phyloP scores from a whole-genome alignment of 2,329 filamentous ascomycete genomes.

The Beauveria varroae region DNA sequence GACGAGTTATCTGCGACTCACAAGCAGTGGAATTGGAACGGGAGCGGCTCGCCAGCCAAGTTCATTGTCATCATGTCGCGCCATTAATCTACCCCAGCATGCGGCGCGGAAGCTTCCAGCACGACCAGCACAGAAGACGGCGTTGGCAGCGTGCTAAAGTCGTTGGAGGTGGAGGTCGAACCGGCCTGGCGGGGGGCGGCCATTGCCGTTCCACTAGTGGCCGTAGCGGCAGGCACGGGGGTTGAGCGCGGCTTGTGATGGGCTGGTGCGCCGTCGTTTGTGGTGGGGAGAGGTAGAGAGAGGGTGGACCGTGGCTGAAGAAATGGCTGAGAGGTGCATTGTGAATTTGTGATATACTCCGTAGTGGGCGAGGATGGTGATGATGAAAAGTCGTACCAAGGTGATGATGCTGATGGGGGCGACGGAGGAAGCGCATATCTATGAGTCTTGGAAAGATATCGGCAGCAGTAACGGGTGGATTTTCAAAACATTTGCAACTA shows the following conservation, averaged over 20 bases:
- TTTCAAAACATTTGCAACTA: not conserved
- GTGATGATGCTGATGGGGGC: not conserved
- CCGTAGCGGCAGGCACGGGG: conserved; percentile 25
- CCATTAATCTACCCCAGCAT: not conserved
- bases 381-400: not conserved
- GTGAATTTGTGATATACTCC: not conserved
- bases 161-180: conserved; percentile 9
- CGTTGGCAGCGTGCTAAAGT: conserved; percentile 8
- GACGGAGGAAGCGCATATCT: not conserved
- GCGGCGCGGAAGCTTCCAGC: conserved; percentile 8
- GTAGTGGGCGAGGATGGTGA: not conserved
- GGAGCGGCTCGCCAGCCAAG: conserved; percentile 5
- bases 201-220: conserved; percentile 24
- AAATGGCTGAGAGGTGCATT: not conserved
- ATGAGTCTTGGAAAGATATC: not conserved
- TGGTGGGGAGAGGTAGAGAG: conserved; percentile 8
- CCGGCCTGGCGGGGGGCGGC: conserved; percentile 1
- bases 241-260: conserved; percentile 22
- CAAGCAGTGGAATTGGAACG: not conserved
- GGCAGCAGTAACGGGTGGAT: not conserved
- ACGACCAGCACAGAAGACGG: conserved; percentile 1
- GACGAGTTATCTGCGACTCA: not conserved
- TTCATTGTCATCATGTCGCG: not conserved
- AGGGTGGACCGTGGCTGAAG: conserved; percentile 7
- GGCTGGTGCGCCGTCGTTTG: conserved; percentile 17